Evolutionary conservation across 164 flowering plant genomes (phyloP).

Genomic region (Dillenia suffruticosa): DNA sequence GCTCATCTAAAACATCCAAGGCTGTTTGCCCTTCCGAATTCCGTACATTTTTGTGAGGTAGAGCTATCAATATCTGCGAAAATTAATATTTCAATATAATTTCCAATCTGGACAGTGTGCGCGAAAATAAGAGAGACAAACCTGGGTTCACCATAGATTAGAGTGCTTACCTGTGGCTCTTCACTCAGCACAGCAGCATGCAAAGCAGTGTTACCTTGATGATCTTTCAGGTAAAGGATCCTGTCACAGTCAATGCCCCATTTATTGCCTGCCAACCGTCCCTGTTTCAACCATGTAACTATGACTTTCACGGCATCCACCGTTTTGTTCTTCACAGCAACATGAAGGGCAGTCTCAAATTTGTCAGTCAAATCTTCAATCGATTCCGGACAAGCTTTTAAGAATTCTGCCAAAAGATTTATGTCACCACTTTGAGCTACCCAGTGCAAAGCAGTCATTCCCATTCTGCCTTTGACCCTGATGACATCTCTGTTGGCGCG

Average conservation of each 20-base stretch:
- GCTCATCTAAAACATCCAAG: constrained; percentile 2
- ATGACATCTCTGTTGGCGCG: constrained; percentile 8
- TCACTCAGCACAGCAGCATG: constrained; percentile 12
- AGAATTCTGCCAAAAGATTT: constrained; percentile 9
- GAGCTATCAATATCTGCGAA: constrained; percentile 1
- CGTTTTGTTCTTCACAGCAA: constrained; percentile 6
- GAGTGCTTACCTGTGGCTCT: constrained; percentile 7
- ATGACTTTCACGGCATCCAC: constrained; percentile 9
- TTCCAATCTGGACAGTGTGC: no score
- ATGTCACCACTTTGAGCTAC: constrained; percentile 9
- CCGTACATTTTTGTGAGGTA: not conserved
- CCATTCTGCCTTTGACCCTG: constrained; percentile 20
- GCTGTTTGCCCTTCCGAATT: not conserved
- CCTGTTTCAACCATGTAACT: constrained; percentile 8
- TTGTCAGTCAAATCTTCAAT: constrained; percentile 17
- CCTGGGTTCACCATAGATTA: no score
- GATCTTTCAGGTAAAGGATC: constrained; percentile 16
- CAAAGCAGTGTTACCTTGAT: constrained; percentile 18
- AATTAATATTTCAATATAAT: not conserved
- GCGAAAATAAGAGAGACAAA: no score
- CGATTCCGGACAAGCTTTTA: constrained; percentile 12
- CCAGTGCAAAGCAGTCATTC: constrained; percentile 21
- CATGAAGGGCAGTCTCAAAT: constrained; percentile 23
- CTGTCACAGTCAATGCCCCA: not conserved
- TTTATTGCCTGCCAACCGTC: no score